phyloP scores from a whole-genome alignment of 2,329 filamentous ascomycete species.

The Escovopsis sp. region DNA sequence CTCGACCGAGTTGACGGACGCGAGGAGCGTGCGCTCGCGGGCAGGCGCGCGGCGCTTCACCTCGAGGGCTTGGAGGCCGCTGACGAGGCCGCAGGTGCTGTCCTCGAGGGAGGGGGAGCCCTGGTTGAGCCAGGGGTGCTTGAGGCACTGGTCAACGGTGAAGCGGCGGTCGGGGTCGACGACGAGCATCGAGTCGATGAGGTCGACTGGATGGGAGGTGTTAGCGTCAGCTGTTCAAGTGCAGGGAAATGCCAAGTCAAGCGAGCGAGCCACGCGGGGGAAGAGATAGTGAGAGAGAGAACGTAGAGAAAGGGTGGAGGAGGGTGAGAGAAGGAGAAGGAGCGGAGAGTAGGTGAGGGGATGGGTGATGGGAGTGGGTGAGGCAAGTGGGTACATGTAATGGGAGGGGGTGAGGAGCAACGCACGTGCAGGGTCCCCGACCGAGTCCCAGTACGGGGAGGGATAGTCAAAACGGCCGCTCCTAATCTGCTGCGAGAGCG shows the following conservation, averaged over 20 bases:
- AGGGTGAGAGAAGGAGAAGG: background rate
- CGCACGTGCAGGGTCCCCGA: conserved; percentile 53
- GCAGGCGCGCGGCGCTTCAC: conserved; percentile 67
- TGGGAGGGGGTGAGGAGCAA: conserved; percentile 4
- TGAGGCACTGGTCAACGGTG: conserved; percentile 77
- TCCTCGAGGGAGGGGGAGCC: conserved; percentile 49
- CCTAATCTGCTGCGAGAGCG: conserved; percentile 77
- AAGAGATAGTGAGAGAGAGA: too few relatives aligned
- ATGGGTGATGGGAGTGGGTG: too few relatives aligned
- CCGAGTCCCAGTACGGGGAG: conserved; percentile 68
- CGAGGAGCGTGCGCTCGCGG: conserved; percentile 74
- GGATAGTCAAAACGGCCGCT: conserved; percentile 84
- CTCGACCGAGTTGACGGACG: conserved; percentile 61
- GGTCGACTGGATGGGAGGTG: conserved; percentile 37
- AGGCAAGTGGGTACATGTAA: too few relatives aligned
- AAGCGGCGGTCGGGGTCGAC: conserved; percentile 73
- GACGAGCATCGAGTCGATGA: conserved; percentile 90
- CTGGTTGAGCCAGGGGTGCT: conserved; percentile 77
- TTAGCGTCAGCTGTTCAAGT: too few relatives aligned
- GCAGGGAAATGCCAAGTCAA: too few relatives aligned
- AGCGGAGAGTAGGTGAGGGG: conserved; percentile 1
- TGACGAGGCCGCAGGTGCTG: conserved; percentile 83
- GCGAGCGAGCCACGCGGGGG: too few relatives aligned
- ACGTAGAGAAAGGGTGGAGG: conserved; percentile 1
- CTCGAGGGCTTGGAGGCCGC: conserved; percentile 68